phyloP scores from a whole-genome alignment of 306 rosid species.

The Mimosa bimucronata region DNA sequence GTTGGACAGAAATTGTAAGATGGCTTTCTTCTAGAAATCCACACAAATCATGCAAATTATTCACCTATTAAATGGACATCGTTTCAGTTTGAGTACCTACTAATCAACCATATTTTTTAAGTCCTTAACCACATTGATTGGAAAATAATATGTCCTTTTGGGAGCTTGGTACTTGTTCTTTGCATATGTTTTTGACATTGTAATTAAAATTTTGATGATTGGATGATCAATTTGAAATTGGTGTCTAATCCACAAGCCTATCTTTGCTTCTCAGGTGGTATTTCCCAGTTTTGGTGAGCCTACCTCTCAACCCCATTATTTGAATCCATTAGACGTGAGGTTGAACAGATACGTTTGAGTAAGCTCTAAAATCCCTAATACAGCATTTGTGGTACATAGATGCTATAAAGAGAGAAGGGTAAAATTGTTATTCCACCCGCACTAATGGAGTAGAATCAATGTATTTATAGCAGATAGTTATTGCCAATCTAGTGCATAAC shows the following conservation, averaged over 20 bases:
- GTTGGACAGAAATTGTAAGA: conserved; percentile 9
- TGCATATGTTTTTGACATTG: background rate
- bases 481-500: too few relatives aligned
- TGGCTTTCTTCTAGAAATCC: background rate
- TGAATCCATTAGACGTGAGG: conserved; percentile 62
- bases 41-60: background rate
- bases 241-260: background rate
- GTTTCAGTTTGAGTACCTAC: background rate
- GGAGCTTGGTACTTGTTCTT: background rate
- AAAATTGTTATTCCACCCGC: too few relatives aligned
- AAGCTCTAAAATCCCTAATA: conserved; percentile 22
- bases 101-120: too few relatives aligned
- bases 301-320: conserved; percentile 61
- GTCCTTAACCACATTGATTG: too few relatives aligned
- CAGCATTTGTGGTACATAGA: background rate
- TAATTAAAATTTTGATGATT: background rate
- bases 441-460: too few relatives aligned
- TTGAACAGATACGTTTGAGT: conserved; percentile 53
- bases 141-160: background rate
- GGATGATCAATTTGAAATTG: background rate
- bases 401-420: too few relatives aligned
- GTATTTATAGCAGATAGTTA: too few relatives aligned
- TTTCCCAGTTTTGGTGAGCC: conserved; percentile 74
- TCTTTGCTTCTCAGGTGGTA: conserved; percentile 45
- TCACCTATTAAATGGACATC: background rate